Conservation (phyloP, 2,329 filamentous ascomycete species). For the Aspergillus cejpii region DNA sequence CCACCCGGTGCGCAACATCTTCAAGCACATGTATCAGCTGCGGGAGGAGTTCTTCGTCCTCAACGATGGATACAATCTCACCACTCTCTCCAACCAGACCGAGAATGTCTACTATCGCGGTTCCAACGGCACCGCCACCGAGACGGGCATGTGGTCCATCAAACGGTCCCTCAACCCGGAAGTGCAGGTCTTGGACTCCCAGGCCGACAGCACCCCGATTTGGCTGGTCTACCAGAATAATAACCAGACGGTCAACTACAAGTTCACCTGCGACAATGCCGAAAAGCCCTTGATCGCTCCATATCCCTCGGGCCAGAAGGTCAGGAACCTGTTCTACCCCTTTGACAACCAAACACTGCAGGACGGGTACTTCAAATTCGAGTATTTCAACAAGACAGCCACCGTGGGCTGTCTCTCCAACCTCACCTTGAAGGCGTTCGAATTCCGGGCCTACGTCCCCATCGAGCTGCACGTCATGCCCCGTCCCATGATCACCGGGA, state of each 20-base stretch:
- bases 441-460: conserved; percentile 55
- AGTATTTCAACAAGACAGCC: conserved; percentile 41
- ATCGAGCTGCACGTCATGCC: conserved; percentile 44
- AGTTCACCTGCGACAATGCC: conserved; percentile 49
- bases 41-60: conserved; percentile 50
- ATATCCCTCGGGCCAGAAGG: conserved; percentile 48
- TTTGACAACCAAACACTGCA: conserved; percentile 50
- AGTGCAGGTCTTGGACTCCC: conserved; percentile 45
- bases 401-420: conserved; percentile 50
- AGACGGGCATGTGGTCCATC: conserved; percentile 56
- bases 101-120: conserved; percentile 46
- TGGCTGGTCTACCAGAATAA: conserved; percentile 42
- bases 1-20: conserved; percentile 52
- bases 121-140: conserved; percentile 46
- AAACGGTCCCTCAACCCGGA: conserved; percentile 45
- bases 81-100: conserved; percentile 51
- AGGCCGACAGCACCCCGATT: conserved; percentile 40
- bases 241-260: conserved; percentile 46
- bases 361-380: conserved; percentile 40
- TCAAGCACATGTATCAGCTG: conserved; percentile 56
- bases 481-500: conserved; percentile 52
- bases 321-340: conserved; percentile 57
- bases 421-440: conserved; percentile 49
- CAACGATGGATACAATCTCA: conserved; percentile 53
- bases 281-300: conserved; percentile 49